Conservation (phyloP, 805 yeast genomes). For the Saitoella complicata region DNA sequence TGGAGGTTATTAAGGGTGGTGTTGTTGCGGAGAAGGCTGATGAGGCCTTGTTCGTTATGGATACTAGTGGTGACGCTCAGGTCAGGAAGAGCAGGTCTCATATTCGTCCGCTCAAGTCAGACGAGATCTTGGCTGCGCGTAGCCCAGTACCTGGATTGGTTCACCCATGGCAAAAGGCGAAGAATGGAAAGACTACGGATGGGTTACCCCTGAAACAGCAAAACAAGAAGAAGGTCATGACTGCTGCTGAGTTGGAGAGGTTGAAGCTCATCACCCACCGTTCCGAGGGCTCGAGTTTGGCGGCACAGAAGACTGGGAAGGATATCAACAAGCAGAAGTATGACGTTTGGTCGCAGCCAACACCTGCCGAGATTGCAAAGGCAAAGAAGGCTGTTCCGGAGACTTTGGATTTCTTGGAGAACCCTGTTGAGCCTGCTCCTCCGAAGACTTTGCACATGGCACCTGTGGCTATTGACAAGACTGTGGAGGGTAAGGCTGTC, state of each 20-base stretch:
- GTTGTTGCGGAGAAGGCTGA: background rate
- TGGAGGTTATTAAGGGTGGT: conserved; percentile 30
- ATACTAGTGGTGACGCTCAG: conserved; percentile 44
- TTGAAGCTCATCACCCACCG: conserved; percentile 46
- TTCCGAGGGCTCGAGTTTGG: conserved; percentile 23
- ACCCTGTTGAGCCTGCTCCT: conserved; percentile 22
- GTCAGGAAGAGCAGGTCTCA: conserved; percentile 22
- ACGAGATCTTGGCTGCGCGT: conserved; percentile 56
- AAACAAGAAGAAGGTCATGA: conserved; percentile 41
- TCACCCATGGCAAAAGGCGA: conserved; percentile 15
- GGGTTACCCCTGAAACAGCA: conserved; percentile 2
- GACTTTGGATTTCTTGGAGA: conserved; percentile 15
- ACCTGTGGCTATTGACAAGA: conserved; percentile 38
- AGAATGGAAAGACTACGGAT: conserved; percentile 10
- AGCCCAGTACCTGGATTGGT: conserved; percentile 23
- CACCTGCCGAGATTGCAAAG: conserved; percentile 1
- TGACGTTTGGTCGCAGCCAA: conserved; percentile 29
- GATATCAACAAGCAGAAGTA: conserved; percentile 32
- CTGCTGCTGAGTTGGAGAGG: conserved; percentile 43
- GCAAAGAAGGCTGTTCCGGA: conserved; percentile 11
- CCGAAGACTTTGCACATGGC: conserved; percentile 37
- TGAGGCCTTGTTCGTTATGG: conserved; percentile 42
- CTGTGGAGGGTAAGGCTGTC: conserved; percentile 23
- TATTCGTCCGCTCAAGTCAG: conserved; percentile 30
- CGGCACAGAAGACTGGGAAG: conserved; percentile 51